These are phyloP conservation scores for Cryptococcus hybrid DNA, from an alignment of 1,284 basidiomycete species.

Conservation along the genomic window DNA sequence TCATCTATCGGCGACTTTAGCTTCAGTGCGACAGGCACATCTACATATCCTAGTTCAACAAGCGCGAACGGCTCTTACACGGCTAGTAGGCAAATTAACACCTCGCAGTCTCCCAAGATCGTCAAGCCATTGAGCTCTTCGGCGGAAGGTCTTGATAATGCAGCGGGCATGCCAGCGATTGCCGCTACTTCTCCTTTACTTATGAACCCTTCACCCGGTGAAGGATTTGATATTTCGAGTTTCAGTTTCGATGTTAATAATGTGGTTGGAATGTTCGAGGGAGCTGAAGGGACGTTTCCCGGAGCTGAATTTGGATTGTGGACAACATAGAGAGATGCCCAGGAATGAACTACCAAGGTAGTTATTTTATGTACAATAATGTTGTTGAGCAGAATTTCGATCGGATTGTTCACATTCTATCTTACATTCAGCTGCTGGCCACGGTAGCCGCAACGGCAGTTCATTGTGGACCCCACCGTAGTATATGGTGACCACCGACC, in stretches of 20 bases:
- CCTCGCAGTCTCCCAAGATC: neutral
- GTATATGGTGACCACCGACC: no score
- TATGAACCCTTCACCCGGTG: neutral
- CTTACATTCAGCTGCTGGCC: no score
- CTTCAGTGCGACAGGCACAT: neutral
- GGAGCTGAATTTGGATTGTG: slow-evolving; percentile 9
- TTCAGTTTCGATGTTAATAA: slow-evolving; percentile 32
- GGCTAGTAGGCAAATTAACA: neutral
- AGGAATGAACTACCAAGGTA: no score
- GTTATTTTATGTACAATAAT: no score
- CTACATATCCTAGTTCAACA: neutral
- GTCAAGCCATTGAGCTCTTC: no score
- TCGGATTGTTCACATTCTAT: no score
- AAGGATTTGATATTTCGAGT: slow-evolving; percentile 24
- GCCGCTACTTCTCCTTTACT: neutral
- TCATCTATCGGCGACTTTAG: neutral
- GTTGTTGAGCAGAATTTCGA: no score
- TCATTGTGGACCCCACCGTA: no score
- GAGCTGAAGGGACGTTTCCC: slow-evolving; percentile 18
- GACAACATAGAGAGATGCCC: neutral
- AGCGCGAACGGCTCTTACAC: neutral
- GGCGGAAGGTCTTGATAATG: neutral
- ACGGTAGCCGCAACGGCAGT: no score
- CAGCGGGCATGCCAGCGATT: neutral
- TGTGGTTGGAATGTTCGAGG: slow-evolving; percentile 20